Percentiles rank a stretch among this genome's conserved stretches.
These are phyloP conservation scores for Cairneyella variabilis DNA, from an alignment of 495 filamentous ascomycete genomes.

Conservation along the genomic window DNA sequence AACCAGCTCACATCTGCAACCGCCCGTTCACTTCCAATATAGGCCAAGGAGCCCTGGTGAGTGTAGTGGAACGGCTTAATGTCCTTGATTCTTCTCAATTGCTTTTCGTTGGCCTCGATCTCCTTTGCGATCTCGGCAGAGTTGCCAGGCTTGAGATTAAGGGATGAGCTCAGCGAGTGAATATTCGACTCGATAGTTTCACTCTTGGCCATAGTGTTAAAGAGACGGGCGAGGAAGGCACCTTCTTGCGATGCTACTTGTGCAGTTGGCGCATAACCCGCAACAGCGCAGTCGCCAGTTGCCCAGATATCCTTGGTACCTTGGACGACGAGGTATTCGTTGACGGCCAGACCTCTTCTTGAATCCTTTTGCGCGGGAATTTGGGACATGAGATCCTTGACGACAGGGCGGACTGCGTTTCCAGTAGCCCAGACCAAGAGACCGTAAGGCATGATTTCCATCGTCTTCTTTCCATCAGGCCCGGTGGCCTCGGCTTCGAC, in stretches of 20 bases:
- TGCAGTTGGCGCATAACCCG: slow-evolving; percentile 96
- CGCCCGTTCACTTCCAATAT: slow-evolving; percentile 96
- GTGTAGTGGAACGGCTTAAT: slow-evolving; percentile 97
- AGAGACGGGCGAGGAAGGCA: slow-evolving; percentile 87
- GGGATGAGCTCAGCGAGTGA: slow-evolving; percentile 47
- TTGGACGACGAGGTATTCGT: slow-evolving; percentile 98
- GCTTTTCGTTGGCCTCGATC: slow-evolving; percentile 80
- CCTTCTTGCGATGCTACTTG: slow-evolving; percentile 97
- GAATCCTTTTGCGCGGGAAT: slow-evolving; percentile 95
- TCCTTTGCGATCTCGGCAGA: slow-evolving; percentile 65
- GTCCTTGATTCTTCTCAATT: slow-evolving; percentile 84
- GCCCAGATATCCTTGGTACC: slow-evolving; percentile 96
- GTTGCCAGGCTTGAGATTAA: slow-evolving; percentile 41
- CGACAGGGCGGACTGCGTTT: slow-evolving; percentile 83
- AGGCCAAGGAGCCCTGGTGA: slow-evolving; percentile 93
- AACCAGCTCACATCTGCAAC: slow-evolving; percentile 98
- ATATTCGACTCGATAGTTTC: slow-evolving; percentile 74
- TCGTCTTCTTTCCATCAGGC: slow-evolving; percentile 80
- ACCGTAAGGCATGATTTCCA: slow-evolving; percentile 85
- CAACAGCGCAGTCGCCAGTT: slow-evolving; percentile 67
- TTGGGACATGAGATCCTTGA: slow-evolving; percentile 86
- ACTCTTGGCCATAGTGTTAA: slow-evolving; percentile 97
- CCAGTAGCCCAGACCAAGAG: slow-evolving; percentile 98
- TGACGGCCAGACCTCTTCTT: slow-evolving; percentile 88
- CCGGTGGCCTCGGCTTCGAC: slow-evolving; percentile 86